Conservation (phyloP, 768 basidiomycete species). For the Termitomyces sp. region DNA sequence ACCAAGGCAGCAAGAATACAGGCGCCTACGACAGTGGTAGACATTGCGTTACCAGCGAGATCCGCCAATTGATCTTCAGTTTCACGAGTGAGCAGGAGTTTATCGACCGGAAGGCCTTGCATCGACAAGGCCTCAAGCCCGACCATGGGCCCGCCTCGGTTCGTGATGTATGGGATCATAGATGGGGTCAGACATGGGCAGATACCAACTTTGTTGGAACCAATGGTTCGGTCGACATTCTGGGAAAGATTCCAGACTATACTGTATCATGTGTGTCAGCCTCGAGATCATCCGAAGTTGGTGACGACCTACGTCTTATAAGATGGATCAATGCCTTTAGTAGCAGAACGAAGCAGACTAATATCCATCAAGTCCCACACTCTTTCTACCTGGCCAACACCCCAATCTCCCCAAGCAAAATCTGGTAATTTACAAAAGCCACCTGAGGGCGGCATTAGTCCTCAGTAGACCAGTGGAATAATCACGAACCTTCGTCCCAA, state of each 20-base stretch:
- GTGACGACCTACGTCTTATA: slow-evolving; percentile 74
- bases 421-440: slow-evolving; percentile 83
- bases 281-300: slow-evolving; percentile 3
- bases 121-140: slow-evolving; percentile 89
- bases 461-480: background rate
- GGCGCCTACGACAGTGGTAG: slow-evolving; percentile 91
- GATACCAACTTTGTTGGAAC: slow-evolving; percentile 75
- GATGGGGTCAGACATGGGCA: slow-evolving; percentile 92
- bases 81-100: slow-evolving; percentile 87
- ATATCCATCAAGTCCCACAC: slow-evolving; percentile 97
- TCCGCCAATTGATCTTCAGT: slow-evolving; percentile 92
- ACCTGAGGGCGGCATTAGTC: slow-evolving; percentile 32
- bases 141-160: slow-evolving; percentile 93
- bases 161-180: slow-evolving; percentile 96
- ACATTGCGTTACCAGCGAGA: slow-evolving; percentile 97
- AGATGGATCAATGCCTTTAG: slow-evolving; percentile 74
- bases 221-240: slow-evolving; percentile 90
- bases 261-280: slow-evolving; percentile 28
- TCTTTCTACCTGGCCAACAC: slow-evolving; percentile 84
- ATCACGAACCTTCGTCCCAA: slow-evolving; percentile 79
- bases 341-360: slow-evolving; percentile 73
- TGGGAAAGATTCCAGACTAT: slow-evolving; percentile 96
- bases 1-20: slow-evolving; percentile 82
- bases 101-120: slow-evolving; percentile 92
- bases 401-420: slow-evolving; percentile 95